Conservation (phyloP, 495 filamentous ascomycete genomes). For the Aspergillus nidulans region DNA sequence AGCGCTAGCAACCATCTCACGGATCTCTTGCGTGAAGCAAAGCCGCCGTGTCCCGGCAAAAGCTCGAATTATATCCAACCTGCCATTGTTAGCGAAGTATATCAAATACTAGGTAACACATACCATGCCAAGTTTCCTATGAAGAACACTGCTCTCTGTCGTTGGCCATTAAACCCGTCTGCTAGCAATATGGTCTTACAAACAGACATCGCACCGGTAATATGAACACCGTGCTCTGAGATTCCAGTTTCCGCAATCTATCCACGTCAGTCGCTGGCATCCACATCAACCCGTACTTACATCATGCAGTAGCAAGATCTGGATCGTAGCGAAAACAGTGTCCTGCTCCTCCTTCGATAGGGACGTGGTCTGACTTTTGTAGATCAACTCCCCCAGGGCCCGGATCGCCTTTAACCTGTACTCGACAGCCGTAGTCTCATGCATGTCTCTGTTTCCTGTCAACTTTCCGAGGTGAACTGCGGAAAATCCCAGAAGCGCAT, state of each 20-base stretch:
- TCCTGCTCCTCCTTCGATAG: slow-evolving; percentile 30
- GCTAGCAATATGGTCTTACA: slow-evolving; percentile 28
- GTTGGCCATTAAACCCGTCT: slow-evolving; percentile 21
- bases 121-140: slow-evolving; percentile 36
- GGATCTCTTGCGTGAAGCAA: slow-evolving; percentile 33
- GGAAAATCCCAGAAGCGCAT: slow-evolving; percentile 32
- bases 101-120: neutral
- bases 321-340: slow-evolving; percentile 34
- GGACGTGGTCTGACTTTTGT: slow-evolving; percentile 23
- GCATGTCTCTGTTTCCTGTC: slow-evolving; percentile 20
- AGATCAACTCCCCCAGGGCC: slow-evolving; percentile 27
- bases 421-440: slow-evolving; percentile 29
- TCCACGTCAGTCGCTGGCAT: neutral
- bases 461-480: slow-evolving; percentile 33
- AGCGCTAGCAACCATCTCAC: slow-evolving; percentile 24
- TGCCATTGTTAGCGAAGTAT: neutral
- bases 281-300: slow-evolving; percentile 17
- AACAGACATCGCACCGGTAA: slow-evolving; percentile 38
- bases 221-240: slow-evolving; percentile 35
- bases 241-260: slow-evolving; percentile 36
- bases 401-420: slow-evolving; percentile 36
- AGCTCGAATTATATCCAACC: slow-evolving; percentile 38
- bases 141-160: slow-evolving; percentile 34
- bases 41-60: slow-evolving; percentile 29
- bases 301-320: slow-evolving; percentile 37